These are phyloP conservation scores for Beauveria pseudobassiana DNA, from an alignment of 2,329 filamentous ascomycete genomes.

Conservation along the genomic window DNA sequence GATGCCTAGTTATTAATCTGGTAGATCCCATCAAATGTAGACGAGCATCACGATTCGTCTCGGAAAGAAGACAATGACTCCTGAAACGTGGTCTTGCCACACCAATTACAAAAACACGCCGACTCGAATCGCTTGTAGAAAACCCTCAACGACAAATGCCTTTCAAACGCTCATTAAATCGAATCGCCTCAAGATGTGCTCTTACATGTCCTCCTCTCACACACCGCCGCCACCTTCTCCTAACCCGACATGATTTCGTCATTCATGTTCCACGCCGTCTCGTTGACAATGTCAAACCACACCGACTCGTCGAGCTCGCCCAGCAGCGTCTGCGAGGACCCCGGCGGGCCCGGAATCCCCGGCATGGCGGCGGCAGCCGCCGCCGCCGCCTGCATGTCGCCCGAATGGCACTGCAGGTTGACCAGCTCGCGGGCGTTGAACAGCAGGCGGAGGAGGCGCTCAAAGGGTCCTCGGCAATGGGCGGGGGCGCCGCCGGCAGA, in stretches of 20 bases:
- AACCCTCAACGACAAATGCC: not conserved
- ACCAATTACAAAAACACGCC: not conserved
- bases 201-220: too few relatives aligned
- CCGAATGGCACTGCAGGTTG: slow-evolving; percentile 24
- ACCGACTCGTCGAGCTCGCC: slow-evolving; percentile 12
- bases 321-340: slow-evolving; percentile 1
- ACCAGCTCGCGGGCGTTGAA: slow-evolving; percentile 24
- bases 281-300: slow-evolving; percentile 13
- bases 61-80: not conserved
- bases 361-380: not conserved
- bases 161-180: not conserved
- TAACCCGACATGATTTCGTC: slow-evolving; percentile 12
- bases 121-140: not conserved
- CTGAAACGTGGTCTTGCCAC: not conserved
- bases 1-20: not conserved
- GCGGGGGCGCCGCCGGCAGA: slow-evolving; percentile 10
- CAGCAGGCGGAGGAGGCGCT: slow-evolving; percentile 24
- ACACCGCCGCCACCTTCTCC: not conserved
- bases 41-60: not conserved
- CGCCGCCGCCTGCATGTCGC: slow-evolving; percentile 14
- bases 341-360: slow-evolving; percentile 15
- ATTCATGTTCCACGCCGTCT: slow-evolving; percentile 12
- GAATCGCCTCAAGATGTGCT: not conserved
- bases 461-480: slow-evolving; percentile 23
- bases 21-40: not conserved